Evolutionary conservation across 192 early-diverging fungal genomes (phyloP), one percentile per base, ranked within the genome.

Genomic region (Coemansia erecta): DNA sequence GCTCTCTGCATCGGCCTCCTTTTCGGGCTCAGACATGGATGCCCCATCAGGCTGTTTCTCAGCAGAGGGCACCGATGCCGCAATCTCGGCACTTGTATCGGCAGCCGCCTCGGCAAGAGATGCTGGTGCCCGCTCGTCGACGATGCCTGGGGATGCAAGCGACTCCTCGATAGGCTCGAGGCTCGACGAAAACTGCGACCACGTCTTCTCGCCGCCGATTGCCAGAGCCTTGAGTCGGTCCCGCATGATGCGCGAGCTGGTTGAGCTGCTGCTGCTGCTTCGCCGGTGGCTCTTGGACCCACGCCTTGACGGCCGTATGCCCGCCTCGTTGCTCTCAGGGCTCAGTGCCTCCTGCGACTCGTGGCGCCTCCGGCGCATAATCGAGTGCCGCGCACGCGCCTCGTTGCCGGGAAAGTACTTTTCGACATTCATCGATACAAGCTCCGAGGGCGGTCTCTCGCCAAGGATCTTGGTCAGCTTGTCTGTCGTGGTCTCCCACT

Each of bases 401-500:
- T 82, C 81, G 40, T 82, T 82, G 33, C 87, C 89, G 2, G 96
- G 94, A 69, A 98, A 98, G 71, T 91, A 98, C 59, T 92, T 88
- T 50, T 88, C 84, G 37, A 98, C 82, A 58, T 97, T 91, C 60
- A 89, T 89, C 22, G 90, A 91, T 68, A 98, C 96, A 40, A 92
- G 80, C 72, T 97, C 94, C 11, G 93, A 92, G 0, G 91, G 92
- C 10, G 97, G 97, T 10, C 97, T 88, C 68, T 97, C 94, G 31
- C 93, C 95, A 70, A 98, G 94, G 70, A 97, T 94, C 41, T 88
- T 85, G 66, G 62, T 82, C 49, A 83, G 83, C 56, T 89, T 83
- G 13, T 85, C 73, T 0, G 60, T 73, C 3, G 67, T 82, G 40
- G 40, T 63, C 40, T 82, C 76, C 66, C 66, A 63, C 40, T 68